Base-by-base conservation (phyloP, 1,284 basidiomycete genomes). In the Thelephora terrestris region DNA sequence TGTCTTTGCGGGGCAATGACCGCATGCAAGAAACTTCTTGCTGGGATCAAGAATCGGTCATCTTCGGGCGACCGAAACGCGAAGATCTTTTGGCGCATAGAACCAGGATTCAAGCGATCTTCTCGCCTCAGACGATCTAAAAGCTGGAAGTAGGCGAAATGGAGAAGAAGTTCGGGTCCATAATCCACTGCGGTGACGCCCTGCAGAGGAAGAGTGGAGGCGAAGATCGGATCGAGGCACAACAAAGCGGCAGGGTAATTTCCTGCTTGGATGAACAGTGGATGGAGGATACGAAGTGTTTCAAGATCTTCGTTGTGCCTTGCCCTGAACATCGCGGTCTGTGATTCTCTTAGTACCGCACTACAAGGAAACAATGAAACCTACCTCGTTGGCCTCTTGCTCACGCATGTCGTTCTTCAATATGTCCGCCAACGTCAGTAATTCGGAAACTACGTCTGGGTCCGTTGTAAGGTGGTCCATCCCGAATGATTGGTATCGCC, bases 151-250 rank as follows among this genome's bases (percentile, higher is more conserved):
- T 20, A 12, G 25, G 36, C 39, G 21, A 29, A 27, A n/a, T 37
- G 38, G 27, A n/a, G 27, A 16, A 12, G 12, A 37, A 43, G 25
- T 4, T n/a, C 47, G 64, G 77, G 55, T 53, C 84, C 86, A 34
- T 70, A 71, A 38, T 73, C 68, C 53, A 54, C 44, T 20, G 53
- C 50, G 4, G 54, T 51, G 4, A 58, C 55, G 10, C 48, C 48
- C 16, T 58, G 52, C n/a, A 65, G 46, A 6, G 53, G 48, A 7
- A 58, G 50, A 2, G 53, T 48, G 21, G 48, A 49, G 2, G 46
- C 47, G 54, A 74, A 75, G 23, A 57, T 58, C 49, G 68, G 65
- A 52, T 74, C 69, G 5, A 75, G 53, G 45, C 73, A 74, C 7
- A 75, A 59, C 0, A 73, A 52, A 7, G 69, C 67, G 0, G 71